phyloP scores from a whole-genome alignment of 768 basidiomycete genomes.

The Lactarius quietus region DNA sequence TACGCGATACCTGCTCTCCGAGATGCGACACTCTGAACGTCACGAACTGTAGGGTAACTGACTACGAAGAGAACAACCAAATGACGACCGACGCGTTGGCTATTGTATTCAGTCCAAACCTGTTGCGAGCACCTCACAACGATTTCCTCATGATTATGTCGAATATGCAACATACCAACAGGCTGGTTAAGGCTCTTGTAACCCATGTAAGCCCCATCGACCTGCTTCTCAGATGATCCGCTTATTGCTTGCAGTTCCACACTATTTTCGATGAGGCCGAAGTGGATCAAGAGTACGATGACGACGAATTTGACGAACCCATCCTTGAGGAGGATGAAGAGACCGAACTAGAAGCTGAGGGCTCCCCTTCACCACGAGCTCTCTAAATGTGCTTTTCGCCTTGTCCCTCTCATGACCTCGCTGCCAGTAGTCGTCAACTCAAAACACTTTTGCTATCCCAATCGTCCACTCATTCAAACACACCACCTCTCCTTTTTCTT shows the following conservation, averaged over 20 bases:
- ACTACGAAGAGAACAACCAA: conserved; percentile 84
- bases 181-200: conserved; percentile 47
- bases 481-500: conserved; percentile 1
- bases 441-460: conserved; percentile 1
- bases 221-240: not conserved
- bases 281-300: conserved; percentile 47
- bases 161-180: conserved; percentile 51
- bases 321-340: conserved; percentile 69
- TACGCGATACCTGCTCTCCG: conserved; percentile 30
- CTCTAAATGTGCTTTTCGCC: conserved; percentile 4
- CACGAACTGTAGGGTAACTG: conserved; percentile 58
- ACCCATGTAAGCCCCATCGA: conserved; percentile 65
- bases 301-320: conserved; percentile 62
- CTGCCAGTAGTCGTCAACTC: not conserved
- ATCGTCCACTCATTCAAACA: conserved; percentile 2
- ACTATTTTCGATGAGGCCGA: conserved; percentile 66
- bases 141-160: conserved; percentile 74
- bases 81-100: conserved; percentile 86
- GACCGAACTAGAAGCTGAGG: conserved; percentile 1
- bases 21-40: not conserved
- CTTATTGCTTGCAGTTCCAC: conserved; percentile 42
- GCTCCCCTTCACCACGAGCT: not conserved
- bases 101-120: conserved; percentile 81
- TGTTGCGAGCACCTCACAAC: conserved; percentile 72
- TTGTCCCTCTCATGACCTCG: not conserved